Evolutionary conservation across 1,284 basidiomycete species (phyloP), one percentile per base, ranked within the genome.

Genomic region (Cryptococcus depauperatus): DNA sequence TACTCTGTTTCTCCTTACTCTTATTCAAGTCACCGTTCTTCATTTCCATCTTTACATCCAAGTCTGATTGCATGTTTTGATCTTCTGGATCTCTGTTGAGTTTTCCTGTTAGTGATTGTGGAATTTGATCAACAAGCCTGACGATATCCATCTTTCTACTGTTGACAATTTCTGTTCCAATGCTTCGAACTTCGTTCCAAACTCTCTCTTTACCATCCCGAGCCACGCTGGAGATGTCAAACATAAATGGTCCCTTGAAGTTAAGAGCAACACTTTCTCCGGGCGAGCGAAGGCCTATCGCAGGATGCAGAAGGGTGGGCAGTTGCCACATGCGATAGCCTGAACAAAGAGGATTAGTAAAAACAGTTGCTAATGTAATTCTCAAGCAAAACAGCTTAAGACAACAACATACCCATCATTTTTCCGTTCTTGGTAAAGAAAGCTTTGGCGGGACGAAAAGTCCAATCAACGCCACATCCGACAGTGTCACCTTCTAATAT

Each of bases 381-480:
- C n/a, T n/a, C n/a, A n/a, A n/a, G n/a, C n/a, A n/a, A n/a, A n/a
- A n/a, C n/a, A n/a, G n/a, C n/a, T n/a, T n/a, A n/a, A 33, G 29
- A 16, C 29, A 10, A 23, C 19, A 38, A 23, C 9, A 22, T 38
- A 84, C 89, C 85, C 40, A 92, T 74, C 50, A 85, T 76, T 29
- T 73, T 69, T 13, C 87, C 87, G 54, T 93, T 93, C 72, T 85
- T 90, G 19, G 91, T 95, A 65, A 84, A 93, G 71, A 96, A 95
- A 0, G 81, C 82, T 47, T 76, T 76, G 46, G 82, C 75, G 11
- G 77, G 79, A n/a, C n/a, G n/a, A n/a, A n/a, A n/a, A 19, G 80
- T 82, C 61, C 87, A 91, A 69, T 95, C 88, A 48, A 96, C 77
- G 0, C 91, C 90, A 59, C 86, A 90, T 9, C 90, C 90, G 51